Evolutionary conservation across 495 filamentous ascomycete species (phyloP).

Genomic region (Immersiella caudata): DNA sequence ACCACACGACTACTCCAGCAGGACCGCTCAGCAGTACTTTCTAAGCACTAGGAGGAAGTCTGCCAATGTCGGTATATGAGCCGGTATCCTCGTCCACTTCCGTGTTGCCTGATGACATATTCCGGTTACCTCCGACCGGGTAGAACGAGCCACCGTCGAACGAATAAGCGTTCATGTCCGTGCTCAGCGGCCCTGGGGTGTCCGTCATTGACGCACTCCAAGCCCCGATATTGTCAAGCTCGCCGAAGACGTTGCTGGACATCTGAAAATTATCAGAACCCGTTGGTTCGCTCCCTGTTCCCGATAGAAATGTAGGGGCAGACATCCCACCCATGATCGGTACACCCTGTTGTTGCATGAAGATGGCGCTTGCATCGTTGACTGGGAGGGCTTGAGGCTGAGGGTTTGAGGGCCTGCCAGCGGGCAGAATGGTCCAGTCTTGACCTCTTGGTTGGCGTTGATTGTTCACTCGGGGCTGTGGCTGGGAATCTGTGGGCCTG

Average conservation of each 20-base stretch:
- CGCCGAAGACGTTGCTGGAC: neutral
- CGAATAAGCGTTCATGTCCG: no score
- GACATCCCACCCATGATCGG: no score
- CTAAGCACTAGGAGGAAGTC: neutral
- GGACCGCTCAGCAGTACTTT: neutral
- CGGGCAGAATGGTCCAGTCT: neutral
- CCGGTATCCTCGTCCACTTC: neutral
- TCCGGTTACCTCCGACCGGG: no score
- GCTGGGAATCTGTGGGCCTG: no score
- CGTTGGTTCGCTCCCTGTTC: no score
- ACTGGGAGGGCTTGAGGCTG: neutral
- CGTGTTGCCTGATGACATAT: neutral
- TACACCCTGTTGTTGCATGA: neutral
- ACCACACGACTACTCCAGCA: neutral
- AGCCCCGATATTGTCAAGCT: neutral
- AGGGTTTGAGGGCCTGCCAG: neutral
- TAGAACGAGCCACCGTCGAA: no score
- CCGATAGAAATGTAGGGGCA: no score
- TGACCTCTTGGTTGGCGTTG: neutral
- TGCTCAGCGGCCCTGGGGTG: neutral
- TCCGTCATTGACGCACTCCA: neutral
- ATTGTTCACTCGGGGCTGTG: neutral
- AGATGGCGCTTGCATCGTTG: neutral
- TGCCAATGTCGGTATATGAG: constrained; percentile 1
- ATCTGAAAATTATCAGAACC: no score